These are phyloP conservation scores for Aureobasidium sp. DNA, from an alignment of 2,329 filamentous ascomycete genomes.

Conservation along the genomic window DNA sequence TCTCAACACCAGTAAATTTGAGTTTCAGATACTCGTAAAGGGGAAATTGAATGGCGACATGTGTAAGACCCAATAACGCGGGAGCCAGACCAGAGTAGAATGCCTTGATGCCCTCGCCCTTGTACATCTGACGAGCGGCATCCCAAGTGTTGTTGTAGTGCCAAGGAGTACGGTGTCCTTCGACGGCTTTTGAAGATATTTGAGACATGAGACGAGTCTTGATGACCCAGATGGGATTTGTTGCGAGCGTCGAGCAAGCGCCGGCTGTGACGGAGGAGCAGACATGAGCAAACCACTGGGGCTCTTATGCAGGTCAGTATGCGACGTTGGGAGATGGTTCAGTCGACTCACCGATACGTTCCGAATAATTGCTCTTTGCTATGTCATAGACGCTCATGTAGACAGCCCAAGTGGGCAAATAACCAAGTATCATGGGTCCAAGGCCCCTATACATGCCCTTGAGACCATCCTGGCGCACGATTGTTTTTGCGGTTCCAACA, in stretches of 20 bases:
- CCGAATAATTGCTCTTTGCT: conserved; percentile 66
- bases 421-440: conserved; percentile 89
- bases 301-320: conserved; percentile 46
- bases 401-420: conserved; percentile 95
- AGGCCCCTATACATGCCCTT: conserved; percentile 88
- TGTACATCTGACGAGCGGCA: conserved; percentile 93
- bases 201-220: conserved; percentile 98
- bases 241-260: conserved; percentile 85
- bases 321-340: too few species aligned
- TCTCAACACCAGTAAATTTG: conserved; percentile 79
- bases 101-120: conserved; percentile 74
- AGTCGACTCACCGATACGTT: conserved; percentile 47
- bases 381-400: conserved; percentile 96
- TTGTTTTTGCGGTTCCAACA: conserved; percentile 75
- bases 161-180: conserved; percentile 64
- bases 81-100: conserved; percentile 96
- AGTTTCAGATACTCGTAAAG: conserved; percentile 91
- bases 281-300: conserved; percentile 70
- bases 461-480: conserved; percentile 82
- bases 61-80: conserved; percentile 81
- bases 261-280: conserved; percentile 88
- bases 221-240: conserved; percentile 99
- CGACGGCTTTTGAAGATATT: conserved; percentile 52
- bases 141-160: conserved; percentile 86
- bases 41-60: conserved; percentile 96